phyloP scores from a whole-genome alignment of 345 rosid species.

The Balakata baccata region DNA sequence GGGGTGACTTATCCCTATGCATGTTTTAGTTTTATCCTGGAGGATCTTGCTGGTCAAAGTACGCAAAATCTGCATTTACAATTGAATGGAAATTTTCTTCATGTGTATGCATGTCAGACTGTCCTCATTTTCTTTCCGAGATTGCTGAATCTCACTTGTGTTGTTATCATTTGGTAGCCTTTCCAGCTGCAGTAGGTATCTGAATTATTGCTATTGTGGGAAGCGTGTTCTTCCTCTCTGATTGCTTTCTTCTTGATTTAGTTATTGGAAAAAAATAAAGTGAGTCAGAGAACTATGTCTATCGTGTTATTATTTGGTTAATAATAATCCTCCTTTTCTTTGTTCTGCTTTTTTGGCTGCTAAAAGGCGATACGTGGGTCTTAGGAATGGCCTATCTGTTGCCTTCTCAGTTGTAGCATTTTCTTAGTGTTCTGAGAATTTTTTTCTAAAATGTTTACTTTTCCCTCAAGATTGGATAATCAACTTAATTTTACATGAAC shows the following conservation, averaged over 20 bases:
- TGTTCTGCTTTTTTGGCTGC: not conserved
- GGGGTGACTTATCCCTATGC: not conserved
- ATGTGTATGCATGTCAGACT: not conserved
- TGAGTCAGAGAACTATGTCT: not conserved
- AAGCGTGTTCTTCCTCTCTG: not conserved
- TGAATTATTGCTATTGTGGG: not conserved
- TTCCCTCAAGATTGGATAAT: not conserved
- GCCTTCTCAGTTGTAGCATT: not conserved
- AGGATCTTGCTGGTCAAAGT: not conserved
- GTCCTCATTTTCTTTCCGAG: not conserved
- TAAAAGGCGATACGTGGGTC: not conserved
- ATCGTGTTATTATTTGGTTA: not conserved
- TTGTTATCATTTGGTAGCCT: not conserved
- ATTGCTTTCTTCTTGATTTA: conserved; percentile 1
- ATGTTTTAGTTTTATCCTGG: not conserved
- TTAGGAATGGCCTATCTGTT: not conserved
- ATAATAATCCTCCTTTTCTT: not conserved
- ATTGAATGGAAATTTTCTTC: not conserved
- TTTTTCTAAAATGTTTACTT: not conserved
- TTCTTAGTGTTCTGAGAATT: not conserved
- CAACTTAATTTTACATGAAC: no score
- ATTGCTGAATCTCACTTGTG: not conserved
- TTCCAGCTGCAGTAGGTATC: not conserved
- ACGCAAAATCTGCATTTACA: not conserved
- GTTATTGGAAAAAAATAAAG: not conserved